These are phyloP conservation scores for Ilex asprella DNA, from an alignment of 257 asterid species.

Conservation along the genomic window DNA sequence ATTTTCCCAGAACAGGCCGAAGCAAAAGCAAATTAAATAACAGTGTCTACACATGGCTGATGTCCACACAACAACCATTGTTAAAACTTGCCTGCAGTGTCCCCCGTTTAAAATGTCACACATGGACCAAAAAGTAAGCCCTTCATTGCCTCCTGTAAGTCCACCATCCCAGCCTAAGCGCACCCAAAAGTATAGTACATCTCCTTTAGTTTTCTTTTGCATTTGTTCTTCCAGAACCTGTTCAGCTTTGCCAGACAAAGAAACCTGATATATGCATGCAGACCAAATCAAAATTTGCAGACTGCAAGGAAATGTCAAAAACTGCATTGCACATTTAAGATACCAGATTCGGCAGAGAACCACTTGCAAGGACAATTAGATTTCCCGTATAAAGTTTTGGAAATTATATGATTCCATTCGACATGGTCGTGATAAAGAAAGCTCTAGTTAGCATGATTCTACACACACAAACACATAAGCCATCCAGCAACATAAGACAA, in stretches of 20 bases:
- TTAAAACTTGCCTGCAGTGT: constrained; percentile 74
- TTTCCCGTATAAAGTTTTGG: too few species aligned
- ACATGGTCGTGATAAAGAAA: too few species aligned
- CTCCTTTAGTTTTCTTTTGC: constrained; percentile 66
- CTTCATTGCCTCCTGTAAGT: constrained; percentile 50
- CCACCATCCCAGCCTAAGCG: constrained; percentile 64
- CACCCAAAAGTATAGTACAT: constrained; percentile 84
- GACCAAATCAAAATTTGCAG: constrained; percentile 6
- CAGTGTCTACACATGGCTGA: background rate
- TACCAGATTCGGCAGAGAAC: too few species aligned
- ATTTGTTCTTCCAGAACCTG: constrained; percentile 65
- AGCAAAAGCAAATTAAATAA: background rate
- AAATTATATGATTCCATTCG: too few species aligned
- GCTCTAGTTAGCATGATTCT: too few species aligned
- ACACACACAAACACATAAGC: constrained; percentile 3
- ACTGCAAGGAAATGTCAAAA: too few species aligned
- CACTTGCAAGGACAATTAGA: too few species aligned
- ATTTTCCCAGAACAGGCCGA: too few species aligned
- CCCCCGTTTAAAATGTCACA: constrained; percentile 94
- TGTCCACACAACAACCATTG: background rate
- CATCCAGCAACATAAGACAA: constrained; percentile 7
- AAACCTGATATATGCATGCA: constrained; percentile 46
- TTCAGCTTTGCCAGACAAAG: constrained; percentile 73
- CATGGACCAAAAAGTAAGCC: constrained; percentile 89
- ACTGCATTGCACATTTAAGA: too few species aligned